phyloP scores from a whole-genome alignment of 2,329 filamentous ascomycete species.

The Didymella segeticola region DNA sequence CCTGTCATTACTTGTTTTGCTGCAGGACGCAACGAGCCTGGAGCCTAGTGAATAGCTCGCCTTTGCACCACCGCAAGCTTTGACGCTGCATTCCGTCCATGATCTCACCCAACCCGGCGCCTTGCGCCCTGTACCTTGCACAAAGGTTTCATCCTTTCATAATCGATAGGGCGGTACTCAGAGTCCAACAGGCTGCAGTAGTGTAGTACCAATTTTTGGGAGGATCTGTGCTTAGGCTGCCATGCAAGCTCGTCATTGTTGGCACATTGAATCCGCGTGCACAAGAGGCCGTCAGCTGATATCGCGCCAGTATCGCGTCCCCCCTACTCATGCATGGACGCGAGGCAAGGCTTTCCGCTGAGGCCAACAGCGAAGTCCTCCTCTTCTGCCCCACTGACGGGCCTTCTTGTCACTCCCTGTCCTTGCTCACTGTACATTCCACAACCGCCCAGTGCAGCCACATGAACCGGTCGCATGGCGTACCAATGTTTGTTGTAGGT shows the following conservation, averaged over 20 bases:
- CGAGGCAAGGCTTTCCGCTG: slow-evolving; percentile 6
- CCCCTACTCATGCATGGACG: neutral
- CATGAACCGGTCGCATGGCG: neutral
- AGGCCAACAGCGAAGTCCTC: neutral
- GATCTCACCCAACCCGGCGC: too few species aligned
- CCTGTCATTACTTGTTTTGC: neutral
- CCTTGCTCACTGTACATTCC: neutral
- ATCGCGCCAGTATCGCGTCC: slow-evolving; percentile 12
- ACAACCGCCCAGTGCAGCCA: neutral
- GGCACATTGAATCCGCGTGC: too few species aligned
- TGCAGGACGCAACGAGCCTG: neutral
- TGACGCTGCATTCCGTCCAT: too few species aligned
- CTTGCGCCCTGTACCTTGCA: neutral
- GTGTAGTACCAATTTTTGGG: neutral
- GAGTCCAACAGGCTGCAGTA: neutral
- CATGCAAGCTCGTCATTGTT: neutral
- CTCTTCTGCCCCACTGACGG: neutral
- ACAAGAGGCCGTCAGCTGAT: slow-evolving; percentile 17
- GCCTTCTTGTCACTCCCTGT: neutral
- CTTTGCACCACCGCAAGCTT: too few species aligned
- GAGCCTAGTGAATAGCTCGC: too few species aligned
- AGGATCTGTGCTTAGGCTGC: too few species aligned
- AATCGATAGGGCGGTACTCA: neutral
- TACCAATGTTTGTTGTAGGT: neutral
- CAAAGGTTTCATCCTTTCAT: neutral